These are phyloP conservation scores for Penicillium hordei DNA, from an alignment of 2,329 filamentous ascomycete species.

Conservation along the genomic window DNA sequence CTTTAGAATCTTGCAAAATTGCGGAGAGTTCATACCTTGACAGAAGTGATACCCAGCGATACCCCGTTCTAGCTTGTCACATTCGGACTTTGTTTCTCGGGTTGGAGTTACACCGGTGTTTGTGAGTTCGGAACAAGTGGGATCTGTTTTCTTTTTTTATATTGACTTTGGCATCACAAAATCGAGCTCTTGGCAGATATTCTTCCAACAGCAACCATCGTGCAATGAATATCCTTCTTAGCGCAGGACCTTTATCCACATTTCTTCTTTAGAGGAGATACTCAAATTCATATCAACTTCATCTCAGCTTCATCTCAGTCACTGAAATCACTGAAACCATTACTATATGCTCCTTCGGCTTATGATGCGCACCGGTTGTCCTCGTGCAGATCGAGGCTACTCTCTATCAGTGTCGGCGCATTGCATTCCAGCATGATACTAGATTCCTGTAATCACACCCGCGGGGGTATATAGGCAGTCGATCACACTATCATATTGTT, in stretches of 20 bases:
- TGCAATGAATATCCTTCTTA: background rate
- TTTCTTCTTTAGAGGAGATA: background rate
- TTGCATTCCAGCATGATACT: background rate
- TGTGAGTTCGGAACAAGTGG: background rate
- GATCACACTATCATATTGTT: background rate
- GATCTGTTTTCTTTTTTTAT: background rate
- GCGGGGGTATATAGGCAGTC: background rate
- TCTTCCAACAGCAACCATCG: background rate
- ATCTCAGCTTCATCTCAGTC: background rate
- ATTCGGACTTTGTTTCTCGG: background rate
- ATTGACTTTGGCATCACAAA: background rate
- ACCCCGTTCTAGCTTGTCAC: background rate
- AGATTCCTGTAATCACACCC: background rate
- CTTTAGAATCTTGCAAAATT: background rate
- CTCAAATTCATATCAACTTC: too few species aligned
- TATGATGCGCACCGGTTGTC: background rate
- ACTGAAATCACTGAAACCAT: background rate
- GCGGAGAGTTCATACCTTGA: too few species aligned
- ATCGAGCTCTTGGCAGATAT: background rate
- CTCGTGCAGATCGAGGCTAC: background rate
- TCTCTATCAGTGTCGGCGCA: background rate
- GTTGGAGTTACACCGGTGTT: background rate
- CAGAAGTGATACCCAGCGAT: background rate
- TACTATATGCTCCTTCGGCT: background rate
- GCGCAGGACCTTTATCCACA: background rate